Base-by-base conservation (phyloP, 2,329 filamentous ascomycete genomes). In the Teratosphaeria zuluensis region DNA sequence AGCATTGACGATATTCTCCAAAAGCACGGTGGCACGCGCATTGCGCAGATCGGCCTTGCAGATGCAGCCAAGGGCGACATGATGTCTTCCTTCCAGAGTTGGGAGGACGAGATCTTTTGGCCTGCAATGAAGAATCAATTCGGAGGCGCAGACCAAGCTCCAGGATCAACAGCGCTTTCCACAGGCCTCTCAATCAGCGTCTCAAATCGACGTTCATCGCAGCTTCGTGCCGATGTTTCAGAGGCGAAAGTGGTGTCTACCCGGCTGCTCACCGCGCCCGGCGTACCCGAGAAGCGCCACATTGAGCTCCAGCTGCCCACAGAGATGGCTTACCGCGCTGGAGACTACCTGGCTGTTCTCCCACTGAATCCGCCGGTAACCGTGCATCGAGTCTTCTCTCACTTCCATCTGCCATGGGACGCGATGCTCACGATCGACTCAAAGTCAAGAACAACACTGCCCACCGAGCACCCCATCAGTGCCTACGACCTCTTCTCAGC, bases 371-470 rank as follows among this genome's bases (percentile, higher is more conserved):
- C 84, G 1, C 78, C 78, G 53, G 73, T 79, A 32, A 83, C 77
- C 9, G 81, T 92, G 2, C 77, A 79, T 4, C 79, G 87, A 8
- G 86, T 82, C 0, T 82, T 90, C 73, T 75, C 75, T 77, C 80
- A 21, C 56, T 92, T 91, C 69, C 75, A 80, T 1, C 74, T 92
- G 0, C 80, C 86, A 0, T 87, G 85, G 82, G 88, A 92, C 69
- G 81, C 84, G 2, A 79, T 66, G 56, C 60, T 72, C 51, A 68
- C 63, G 12, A 70, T 72, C 58, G 62, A 61, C 1, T 62, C 64
- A 28, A 80, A 86, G 62, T 28, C 24, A 28, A 80, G 90, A 21
- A 83, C 84, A 62, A 83, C 91, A 35, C 81, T 83, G 60, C 77
- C 92, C 1, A 28, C 24, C 24, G 24, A 28, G 24, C 78, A 75